phyloP scores from a whole-genome alignment of 1,139 yeast species.

The Yamadazyma diospyri region DNA sequence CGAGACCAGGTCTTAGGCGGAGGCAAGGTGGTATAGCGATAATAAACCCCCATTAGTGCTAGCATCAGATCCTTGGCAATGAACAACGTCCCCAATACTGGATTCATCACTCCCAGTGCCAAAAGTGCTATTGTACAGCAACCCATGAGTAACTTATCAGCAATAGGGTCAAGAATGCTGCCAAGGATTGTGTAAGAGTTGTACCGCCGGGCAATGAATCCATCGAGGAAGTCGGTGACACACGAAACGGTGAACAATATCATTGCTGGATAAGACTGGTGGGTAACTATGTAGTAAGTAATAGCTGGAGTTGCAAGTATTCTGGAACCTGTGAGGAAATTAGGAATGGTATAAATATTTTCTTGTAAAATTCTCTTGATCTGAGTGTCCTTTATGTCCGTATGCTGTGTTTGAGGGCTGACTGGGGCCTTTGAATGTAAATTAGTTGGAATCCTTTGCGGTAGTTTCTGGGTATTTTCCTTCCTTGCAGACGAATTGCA shows the following conservation, averaged over 20 bases:
- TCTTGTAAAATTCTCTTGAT: slow-evolving; percentile 24
- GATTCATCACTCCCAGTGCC: slow-evolving; percentile 62
- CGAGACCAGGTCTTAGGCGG: slow-evolving; percentile 69
- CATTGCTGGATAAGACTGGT: slow-evolving; percentile 61
- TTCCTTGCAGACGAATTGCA: no score
- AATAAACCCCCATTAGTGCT: slow-evolving; percentile 70
- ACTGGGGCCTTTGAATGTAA: neutral
- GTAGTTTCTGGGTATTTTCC: no score
- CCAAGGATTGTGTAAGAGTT: slow-evolving; percentile 82
- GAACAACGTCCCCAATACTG: slow-evolving; percentile 66
- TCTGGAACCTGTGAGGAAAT: slow-evolving; percentile 75
- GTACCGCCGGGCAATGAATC: slow-evolving; percentile 79
- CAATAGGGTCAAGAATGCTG: slow-evolving; percentile 90
- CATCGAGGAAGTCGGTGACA: slow-evolving; percentile 87
- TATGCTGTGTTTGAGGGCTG: no score
- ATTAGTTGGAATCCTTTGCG: no score
- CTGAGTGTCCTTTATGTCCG: neutral
- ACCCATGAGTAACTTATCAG: slow-evolving; percentile 89
- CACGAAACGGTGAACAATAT: slow-evolving; percentile 80
- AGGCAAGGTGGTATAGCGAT: slow-evolving; percentile 72
- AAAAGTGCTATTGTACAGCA: slow-evolving; percentile 78
- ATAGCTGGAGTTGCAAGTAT: slow-evolving; percentile 76
- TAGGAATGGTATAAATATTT: slow-evolving; percentile 78
- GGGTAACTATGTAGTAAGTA: slow-evolving; percentile 70
- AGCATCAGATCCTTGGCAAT: slow-evolving; percentile 82